phyloP scores from a whole-genome alignment of 495 filamentous ascomycete genomes.

The Xylaria sp. region DNA sequence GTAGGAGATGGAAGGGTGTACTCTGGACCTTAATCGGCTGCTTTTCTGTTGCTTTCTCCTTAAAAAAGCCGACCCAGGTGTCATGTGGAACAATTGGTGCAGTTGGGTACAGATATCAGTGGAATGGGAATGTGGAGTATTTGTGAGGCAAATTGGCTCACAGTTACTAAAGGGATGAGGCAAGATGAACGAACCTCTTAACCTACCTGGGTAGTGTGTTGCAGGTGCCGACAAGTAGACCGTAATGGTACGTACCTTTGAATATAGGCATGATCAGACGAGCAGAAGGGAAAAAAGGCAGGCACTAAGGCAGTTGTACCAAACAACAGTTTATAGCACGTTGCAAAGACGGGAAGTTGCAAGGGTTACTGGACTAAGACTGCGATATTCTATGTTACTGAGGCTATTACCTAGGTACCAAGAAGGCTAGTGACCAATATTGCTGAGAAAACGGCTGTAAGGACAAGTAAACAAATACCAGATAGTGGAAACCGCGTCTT shows the following conservation, averaged over 20 bases:
- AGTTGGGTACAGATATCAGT: not conserved
- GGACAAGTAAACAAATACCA: not conserved
- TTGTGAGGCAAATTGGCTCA: not conserved
- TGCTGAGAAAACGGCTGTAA: not conserved
- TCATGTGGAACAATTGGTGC: not conserved
- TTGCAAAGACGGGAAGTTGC: not conserved
- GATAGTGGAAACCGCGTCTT: not conserved
- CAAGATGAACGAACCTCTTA: no score
- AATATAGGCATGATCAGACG: not conserved
- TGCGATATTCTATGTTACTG: not conserved
- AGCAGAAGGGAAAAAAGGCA: not conserved
- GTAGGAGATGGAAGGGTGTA: not conserved
- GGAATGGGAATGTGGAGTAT: not conserved
- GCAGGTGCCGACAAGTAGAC: not conserved
- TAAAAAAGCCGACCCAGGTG: not conserved
- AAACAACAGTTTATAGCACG: not conserved
- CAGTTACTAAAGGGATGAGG: not conserved
- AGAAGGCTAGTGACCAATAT: not conserved
- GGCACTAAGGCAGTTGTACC: not conserved
- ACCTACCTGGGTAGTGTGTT: not conserved
- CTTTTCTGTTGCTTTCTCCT: not conserved
- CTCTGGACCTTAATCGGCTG: not conserved
- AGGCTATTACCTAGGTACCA: no score
- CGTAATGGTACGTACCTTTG: not conserved
- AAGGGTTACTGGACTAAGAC: not conserved